These are phyloP conservation scores for Colletotrichum falcatum DNA, from an alignment of 2,329 filamentous ascomycete genomes.

Conservation along the genomic window DNA sequence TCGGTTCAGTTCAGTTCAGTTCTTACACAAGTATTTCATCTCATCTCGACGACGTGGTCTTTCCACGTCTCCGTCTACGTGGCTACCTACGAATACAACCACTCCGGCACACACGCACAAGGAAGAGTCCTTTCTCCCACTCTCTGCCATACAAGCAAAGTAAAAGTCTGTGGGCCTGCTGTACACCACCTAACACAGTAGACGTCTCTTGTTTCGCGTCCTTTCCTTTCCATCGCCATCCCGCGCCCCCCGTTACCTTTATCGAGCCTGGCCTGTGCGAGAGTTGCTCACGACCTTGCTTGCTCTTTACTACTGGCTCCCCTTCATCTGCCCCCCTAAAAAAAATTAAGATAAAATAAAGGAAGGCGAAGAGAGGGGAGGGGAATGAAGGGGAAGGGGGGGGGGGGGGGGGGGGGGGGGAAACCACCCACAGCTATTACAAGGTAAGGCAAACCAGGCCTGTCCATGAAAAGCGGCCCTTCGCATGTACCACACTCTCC, in stretches of 20 bases:
- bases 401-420: too few relatives aligned
- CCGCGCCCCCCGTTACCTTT: neutral
- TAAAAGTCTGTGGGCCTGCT: too few relatives aligned
- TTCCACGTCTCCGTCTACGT: conserved; percentile 6
- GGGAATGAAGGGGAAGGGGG: too few relatives aligned
- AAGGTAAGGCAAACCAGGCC: conserved; percentile 16
- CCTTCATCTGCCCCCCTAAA: neutral
- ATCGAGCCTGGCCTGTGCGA: neutral
- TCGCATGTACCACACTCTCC: conserved; percentile 2
- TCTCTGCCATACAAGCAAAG: too few relatives aligned
- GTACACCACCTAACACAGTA: neutral
- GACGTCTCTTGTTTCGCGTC: neutral
- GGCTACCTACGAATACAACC: neutral
- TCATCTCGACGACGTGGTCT: conserved; percentile 25
- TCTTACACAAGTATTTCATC: conserved; percentile 21
- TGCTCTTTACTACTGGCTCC: neutral
- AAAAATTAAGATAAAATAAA: neutral
- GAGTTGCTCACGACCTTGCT: neutral
- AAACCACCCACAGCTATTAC: conserved; percentile 2
- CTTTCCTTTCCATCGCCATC: neutral
- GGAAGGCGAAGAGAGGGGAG: neutral
- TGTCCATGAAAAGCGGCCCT: conserved; percentile 21
- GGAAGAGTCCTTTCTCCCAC: too few relatives aligned
- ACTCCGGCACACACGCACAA: neutral
- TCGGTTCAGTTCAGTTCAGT: neutral